Conservation (phyloP, 805 yeast genomes). For the Grigorovia transvaalensis region DNA sequence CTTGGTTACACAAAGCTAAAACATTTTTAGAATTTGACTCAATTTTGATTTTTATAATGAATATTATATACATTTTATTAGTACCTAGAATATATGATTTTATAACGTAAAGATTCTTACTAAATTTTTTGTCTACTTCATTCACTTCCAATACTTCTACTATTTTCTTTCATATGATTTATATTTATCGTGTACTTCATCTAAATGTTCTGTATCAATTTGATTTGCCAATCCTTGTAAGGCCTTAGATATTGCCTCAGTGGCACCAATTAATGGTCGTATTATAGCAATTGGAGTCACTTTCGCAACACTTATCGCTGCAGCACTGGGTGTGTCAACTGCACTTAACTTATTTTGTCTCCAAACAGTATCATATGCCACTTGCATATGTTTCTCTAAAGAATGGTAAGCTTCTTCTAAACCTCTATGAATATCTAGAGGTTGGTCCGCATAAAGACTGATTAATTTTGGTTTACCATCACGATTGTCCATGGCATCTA, state of each 20-base stretch:
- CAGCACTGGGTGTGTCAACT: constrained; percentile 47
- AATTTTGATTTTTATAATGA: background rate
- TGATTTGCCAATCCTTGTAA: constrained; percentile 77
- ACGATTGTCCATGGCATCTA: constrained; percentile 13
- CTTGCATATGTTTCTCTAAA: constrained; percentile 52
- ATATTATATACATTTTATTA: background rate
- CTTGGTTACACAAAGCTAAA: background rate
- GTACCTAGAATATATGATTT: background rate
- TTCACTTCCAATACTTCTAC: too few relatives aligned
- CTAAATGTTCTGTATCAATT: constrained; percentile 54
- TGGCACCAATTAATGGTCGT: constrained; percentile 83
- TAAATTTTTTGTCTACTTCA: background rate
- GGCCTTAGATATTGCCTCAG: constrained; percentile 78
- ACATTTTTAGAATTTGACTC: background rate
- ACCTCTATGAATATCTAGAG: constrained; percentile 61
- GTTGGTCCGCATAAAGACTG: constrained; percentile 80
- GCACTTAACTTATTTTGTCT: constrained; percentile 42
- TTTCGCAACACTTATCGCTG: constrained; percentile 55
- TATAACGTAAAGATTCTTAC: background rate
- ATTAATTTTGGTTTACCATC: constrained; percentile 31
- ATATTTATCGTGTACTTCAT: constrained; percentile 58
- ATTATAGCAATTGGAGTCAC: constrained; percentile 74
- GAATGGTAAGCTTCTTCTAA: constrained; percentile 63
- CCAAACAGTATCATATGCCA: constrained; percentile 54
- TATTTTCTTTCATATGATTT: constrained; percentile 22